Percentiles rank a stretch among this genome's conserved stretches.
These are phyloP conservation scores for Phanerochaete carnosa DNA, from an alignment of 768 basidiomycete genomes.

Conservation along the genomic window DNA sequence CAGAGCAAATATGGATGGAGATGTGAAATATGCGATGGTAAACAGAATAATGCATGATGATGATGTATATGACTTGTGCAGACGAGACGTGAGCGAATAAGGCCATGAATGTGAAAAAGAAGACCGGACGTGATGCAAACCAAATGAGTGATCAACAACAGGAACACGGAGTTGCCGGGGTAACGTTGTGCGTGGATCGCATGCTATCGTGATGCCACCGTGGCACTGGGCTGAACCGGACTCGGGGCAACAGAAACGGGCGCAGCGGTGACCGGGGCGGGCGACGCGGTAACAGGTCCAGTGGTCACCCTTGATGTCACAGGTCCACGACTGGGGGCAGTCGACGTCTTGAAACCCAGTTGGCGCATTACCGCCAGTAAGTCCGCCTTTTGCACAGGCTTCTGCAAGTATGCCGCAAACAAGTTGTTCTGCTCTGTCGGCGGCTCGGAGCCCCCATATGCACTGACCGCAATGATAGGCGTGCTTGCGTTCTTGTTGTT, in stretches of 20 bases:
- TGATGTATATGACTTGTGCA: conserved; percentile 12
- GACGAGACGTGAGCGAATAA: conserved; percentile 11
- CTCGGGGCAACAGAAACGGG: background rate
- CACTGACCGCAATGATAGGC: conserved; percentile 90
- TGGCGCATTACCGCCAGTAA: conserved; percentile 76
- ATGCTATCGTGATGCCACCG: background rate
- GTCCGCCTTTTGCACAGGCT: conserved; percentile 88
- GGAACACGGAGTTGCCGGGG: background rate
- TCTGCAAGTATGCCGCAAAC: conserved; percentile 80
- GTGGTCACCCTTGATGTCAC: conserved; percentile 10
- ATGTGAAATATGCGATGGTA: conserved; percentile 16
- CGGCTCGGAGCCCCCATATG: conserved; percentile 67
- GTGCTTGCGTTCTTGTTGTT: conserved; percentile 93
- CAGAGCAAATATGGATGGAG: conserved; percentile 15
- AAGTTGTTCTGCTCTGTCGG: conserved; percentile 59
- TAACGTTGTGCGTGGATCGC: conserved; percentile 1
- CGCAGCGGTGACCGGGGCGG: background rate
- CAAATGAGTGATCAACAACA: background rate
- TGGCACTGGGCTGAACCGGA: background rate
- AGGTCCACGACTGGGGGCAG: conserved; percentile 41
- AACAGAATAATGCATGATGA: conserved; percentile 20
- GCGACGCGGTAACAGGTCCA: background rate
- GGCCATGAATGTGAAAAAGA: conserved; percentile 14
- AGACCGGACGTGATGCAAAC: conserved; percentile 10
- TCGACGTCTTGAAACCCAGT: conserved; percentile 87